Conservation (phyloP, 345 rosid species). For the Capsella bursapastoris region DNA sequence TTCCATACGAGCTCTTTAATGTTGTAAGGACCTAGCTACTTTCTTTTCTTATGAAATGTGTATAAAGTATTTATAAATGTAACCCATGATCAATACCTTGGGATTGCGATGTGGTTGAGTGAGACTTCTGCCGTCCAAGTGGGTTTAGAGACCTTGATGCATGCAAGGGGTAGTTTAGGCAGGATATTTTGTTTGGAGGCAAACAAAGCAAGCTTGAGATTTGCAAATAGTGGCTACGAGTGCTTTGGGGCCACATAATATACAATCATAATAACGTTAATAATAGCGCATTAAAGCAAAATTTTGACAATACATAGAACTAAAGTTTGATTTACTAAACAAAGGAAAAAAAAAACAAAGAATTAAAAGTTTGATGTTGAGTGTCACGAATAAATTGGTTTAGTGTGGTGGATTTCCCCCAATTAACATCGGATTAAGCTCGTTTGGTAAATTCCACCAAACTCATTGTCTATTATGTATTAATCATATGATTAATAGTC, state of each 20-base stretch:
- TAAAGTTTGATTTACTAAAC: conserved; percentile 40
- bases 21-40: background rate
- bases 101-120: conserved; percentile 33
- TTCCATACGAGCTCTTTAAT: background rate
- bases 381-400: conserved; percentile 40
- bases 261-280: conserved; percentile 36
- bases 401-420: conserved; percentile 28
- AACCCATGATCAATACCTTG: conserved; percentile 23
- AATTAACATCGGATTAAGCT: conserved; percentile 35
- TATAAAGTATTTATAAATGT: background rate
- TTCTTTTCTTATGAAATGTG: background rate
- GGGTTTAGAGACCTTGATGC: conserved; percentile 40
- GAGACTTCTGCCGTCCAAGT: conserved; percentile 44
- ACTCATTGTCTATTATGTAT: conserved; percentile 42
- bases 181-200: conserved; percentile 8
- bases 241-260: conserved; percentile 35
- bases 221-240: conserved; percentile 43
- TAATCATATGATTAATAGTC: conserved; percentile 12
- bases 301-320: conserved; percentile 43
- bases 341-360: conserved; percentile 14
- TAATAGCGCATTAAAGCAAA: conserved; percentile 37
- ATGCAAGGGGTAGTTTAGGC: conserved; percentile 38
- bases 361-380: conserved; percentile 41
- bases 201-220: conserved; percentile 36
- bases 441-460: conserved; percentile 36